These are phyloP conservation scores for Sporothrix protearum DNA, from an alignment of 2,329 filamentous ascomycete species.

Conservation along the genomic window DNA sequence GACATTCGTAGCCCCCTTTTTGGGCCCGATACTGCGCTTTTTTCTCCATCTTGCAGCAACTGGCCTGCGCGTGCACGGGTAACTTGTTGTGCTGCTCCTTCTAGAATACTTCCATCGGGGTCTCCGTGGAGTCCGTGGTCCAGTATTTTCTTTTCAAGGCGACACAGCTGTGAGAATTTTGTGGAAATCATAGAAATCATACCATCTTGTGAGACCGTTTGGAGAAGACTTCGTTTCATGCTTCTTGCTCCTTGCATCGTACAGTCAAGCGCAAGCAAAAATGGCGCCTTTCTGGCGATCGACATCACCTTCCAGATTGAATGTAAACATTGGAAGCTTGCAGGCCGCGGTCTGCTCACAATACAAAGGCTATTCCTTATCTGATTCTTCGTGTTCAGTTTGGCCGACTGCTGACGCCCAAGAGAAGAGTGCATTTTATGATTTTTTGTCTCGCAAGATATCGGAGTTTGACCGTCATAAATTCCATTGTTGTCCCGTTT, in stretches of 20 bases:
- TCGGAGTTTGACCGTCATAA: background rate
- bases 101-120: conserved; percentile 7
- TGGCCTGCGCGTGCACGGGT: too few relatives aligned
- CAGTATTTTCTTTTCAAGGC: background rate
- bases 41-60: background rate
- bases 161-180: background rate
- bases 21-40: too few relatives aligned
- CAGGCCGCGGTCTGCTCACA: background rate
- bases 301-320: background rate
- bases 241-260: background rate
- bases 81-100: background rate
- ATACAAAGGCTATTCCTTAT: background rate
- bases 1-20: background rate
- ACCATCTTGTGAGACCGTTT: background rate
- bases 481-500: background rate
- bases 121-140: background rate
- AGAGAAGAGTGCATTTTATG: background rate
- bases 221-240: background rate
- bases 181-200: background rate
- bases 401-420: background rate
- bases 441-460: background rate
- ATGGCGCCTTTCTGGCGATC: background rate
- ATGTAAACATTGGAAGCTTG: background rate
- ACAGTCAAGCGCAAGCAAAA: background rate
- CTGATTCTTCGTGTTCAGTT: background rate